Percentiles rank a stretch among this genome's conserved stretches.
phyloP scores from a whole-genome alignment of 805 yeast species.

The Suhomyces sp. region DNA sequence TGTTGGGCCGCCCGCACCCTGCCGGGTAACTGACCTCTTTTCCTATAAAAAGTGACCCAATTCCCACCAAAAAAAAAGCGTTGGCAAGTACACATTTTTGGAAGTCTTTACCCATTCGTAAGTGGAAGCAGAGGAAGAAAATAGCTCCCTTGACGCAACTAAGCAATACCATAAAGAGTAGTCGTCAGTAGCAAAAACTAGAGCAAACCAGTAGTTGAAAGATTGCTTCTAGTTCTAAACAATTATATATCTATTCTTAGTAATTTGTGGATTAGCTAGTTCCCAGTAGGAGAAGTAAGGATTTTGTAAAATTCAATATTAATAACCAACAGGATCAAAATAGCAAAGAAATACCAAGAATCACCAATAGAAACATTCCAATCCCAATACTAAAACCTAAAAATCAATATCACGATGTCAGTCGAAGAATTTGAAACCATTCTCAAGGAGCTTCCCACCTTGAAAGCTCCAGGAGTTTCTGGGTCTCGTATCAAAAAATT shows the following conservation, averaged over 20 bases:
- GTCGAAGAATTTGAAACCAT: constrained; percentile 47
- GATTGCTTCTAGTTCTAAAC: neutral
- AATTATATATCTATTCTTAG: neutral
- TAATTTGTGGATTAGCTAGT: neutral
- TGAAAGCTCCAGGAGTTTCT: constrained; percentile 89
- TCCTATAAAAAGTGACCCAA: constrained; percentile 2
- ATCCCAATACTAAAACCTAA: neutral
- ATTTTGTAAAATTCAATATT: neutral
- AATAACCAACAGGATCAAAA: neutral
- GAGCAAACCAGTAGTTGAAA: neutral
- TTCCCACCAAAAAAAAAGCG: neutral
- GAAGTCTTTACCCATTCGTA: neutral
- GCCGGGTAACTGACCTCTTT: neutral
- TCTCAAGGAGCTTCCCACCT: constrained; percentile 48
- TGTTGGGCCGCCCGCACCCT: neutral
- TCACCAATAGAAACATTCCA: neutral
- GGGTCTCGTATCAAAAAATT: constrained; percentile 90
- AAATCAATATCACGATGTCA: constrained; percentile 28
- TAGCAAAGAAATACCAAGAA: neutral
- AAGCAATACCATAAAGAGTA: neutral
- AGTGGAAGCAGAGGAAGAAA: neutral
- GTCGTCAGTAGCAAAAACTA: neutral
- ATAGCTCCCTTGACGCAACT: neutral
- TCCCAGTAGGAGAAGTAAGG: neutral
- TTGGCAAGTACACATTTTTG: neutral